Conservation (phyloP, 169 alveolate species). For the Plasmodium cynomolgi region DNA sequence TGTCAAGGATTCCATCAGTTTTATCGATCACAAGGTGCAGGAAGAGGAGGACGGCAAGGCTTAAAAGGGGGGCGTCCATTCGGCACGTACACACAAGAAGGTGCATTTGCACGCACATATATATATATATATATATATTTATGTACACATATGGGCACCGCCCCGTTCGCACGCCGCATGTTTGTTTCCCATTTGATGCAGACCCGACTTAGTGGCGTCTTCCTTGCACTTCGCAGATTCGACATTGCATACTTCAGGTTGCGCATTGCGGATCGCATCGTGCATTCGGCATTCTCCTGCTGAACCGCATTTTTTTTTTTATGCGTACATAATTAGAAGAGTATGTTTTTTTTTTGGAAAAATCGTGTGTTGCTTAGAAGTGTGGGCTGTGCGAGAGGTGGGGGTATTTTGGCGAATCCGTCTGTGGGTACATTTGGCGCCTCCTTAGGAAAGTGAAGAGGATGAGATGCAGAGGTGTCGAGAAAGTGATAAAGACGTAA, state of each 20-base stretch:
- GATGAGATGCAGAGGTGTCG: neutral
- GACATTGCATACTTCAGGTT: neutral
- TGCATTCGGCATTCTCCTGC: neutral
- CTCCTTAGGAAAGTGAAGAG: neutral
- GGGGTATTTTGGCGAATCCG: neutral
- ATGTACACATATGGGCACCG: neutral
- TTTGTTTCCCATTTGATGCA: neutral
- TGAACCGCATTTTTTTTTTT: neutral
- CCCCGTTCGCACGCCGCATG: neutral
- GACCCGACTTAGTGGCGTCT: neutral
- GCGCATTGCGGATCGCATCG: neutral
- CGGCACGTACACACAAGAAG: neutral
- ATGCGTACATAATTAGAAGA: neutral
- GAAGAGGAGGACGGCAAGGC: conserved; percentile 27
- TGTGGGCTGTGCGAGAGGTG: neutral
- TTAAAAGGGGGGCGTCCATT: neutral
- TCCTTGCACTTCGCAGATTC: neutral
- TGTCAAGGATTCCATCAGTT: conserved; percentile 87
- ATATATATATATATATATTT: neutral
- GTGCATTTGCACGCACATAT: neutral
- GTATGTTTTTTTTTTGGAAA: neutral
- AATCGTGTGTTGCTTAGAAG: neutral
- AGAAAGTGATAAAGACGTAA: neutral
- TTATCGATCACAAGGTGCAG: conserved; percentile 50
- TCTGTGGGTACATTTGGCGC: neutral